phyloP scores from a whole-genome alignment of 2,329 filamentous ascomycete species.

The Aspergillus pseudoviridinutans region DNA sequence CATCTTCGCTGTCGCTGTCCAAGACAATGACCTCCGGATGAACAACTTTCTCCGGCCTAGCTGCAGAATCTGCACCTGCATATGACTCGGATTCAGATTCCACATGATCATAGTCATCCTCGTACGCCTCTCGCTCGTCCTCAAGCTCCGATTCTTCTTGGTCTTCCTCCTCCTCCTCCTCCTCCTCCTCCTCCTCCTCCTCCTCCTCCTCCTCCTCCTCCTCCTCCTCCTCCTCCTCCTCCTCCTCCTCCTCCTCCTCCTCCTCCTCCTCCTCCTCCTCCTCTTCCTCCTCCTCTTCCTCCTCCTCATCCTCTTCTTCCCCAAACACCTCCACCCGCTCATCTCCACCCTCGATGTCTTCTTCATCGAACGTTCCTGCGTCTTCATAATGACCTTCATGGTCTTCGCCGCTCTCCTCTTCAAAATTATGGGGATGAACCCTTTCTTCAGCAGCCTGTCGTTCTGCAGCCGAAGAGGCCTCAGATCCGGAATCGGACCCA shows the following conservation, averaged over 20 bases:
- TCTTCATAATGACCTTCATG: slow-evolving; percentile 6
- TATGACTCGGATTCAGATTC: slow-evolving; percentile 19
- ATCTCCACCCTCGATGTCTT: not conserved
- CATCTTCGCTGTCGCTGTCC: slow-evolving; percentile 42
- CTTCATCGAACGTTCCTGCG: not conserved
- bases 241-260: not conserved
- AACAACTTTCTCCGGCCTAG: slow-evolving; percentile 7
- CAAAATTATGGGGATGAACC: not conserved
- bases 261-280: not conserved
- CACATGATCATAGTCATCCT: slow-evolving; percentile 8
- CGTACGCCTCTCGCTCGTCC: not conserved
- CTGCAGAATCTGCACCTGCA: not conserved
- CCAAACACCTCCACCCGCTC: not conserved
- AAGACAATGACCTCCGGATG: slow-evolving; percentile 39
- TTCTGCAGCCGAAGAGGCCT: not conserved
- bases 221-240: not conserved
- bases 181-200: not conserved
- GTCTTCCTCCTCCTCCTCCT: not conserved
- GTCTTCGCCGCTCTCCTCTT: slow-evolving; percentile 9
- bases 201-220: not conserved
- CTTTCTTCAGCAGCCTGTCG: not conserved
- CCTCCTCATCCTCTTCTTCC: slow-evolving; percentile 4
- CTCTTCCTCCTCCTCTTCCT: not conserved
- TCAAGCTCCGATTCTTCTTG: not conserved
- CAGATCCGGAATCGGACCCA: slow-evolving; percentile 1